Conservation (phyloP, 768 basidiomycete genomes). For the Boletellus sp. region DNA sequence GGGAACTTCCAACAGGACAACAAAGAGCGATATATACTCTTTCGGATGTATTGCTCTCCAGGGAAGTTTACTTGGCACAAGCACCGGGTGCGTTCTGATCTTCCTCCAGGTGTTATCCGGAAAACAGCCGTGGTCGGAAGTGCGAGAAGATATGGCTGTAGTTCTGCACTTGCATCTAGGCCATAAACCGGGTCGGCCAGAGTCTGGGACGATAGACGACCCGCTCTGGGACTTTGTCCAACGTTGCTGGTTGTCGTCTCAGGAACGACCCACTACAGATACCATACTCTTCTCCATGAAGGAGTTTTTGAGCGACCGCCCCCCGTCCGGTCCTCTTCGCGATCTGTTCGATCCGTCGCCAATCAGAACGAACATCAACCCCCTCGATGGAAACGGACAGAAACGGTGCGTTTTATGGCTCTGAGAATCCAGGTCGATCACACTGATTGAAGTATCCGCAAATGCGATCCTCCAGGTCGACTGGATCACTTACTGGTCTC, state of each 20-base stretch:
- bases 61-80: conserved; percentile 18
- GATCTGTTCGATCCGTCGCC: too few relatives aligned
- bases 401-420: too few relatives aligned
- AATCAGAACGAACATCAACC: too few relatives aligned
- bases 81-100: background rate
- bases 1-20: background rate
- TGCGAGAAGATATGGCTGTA: background rate
- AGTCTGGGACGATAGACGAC: background rate
- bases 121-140: conserved; percentile 1
- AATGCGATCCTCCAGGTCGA: too few relatives aligned
- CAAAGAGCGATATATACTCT: background rate
- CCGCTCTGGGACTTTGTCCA: conserved; percentile 1
- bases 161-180: conserved; percentile 8
- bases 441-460: too few relatives aligned
- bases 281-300: background rate
- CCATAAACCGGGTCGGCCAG: background rate
- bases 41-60: background rate
- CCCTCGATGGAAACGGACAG: too few relatives aligned
- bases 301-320: background rate
- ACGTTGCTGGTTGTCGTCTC: background rate
- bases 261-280: background rate
- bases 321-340: background rate
- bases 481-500: too few relatives aligned
- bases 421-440: too few relatives aligned
- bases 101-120: conserved; percentile 19